phyloP scores from a whole-genome alignment of 208 protist genomes.

The Leishmania mexicana region DNA sequence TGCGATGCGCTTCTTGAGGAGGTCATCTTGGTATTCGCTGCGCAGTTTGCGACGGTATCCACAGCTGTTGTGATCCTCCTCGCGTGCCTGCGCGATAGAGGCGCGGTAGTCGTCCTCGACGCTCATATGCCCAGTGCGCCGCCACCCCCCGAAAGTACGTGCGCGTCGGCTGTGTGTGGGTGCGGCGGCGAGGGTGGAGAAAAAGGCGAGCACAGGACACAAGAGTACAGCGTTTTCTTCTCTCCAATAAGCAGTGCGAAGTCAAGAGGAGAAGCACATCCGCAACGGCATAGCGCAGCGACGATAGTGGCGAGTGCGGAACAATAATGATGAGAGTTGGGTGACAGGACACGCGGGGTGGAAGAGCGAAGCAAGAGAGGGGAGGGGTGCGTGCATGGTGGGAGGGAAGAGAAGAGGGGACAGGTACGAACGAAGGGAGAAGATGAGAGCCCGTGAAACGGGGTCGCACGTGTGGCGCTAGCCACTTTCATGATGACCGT shows the following conservation, averaged over 20 bases:
- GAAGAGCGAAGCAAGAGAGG: background rate
- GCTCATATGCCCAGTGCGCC: slow-evolving; percentile 24
- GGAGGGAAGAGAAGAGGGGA: too few relatives aligned
- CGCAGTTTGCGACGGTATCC: slow-evolving; percentile 40
- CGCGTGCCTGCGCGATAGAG: slow-evolving; percentile 30
- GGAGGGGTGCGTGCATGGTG: background rate
- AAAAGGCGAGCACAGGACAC: background rate
- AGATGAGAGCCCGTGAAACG: background rate
- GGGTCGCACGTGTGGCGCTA: background rate
- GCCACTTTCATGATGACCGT: background rate
- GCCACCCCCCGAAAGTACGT: background rate
- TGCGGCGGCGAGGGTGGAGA: background rate
- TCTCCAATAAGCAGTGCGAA: background rate
- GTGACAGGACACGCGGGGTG: background rate
- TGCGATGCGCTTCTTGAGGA: slow-evolving; percentile 18
- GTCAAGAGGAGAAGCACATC: background rate
- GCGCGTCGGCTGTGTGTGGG: background rate
- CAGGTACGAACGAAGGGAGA: background rate
- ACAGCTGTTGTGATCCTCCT: slow-evolving; percentile 42
- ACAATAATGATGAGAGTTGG: background rate
- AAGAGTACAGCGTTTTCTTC: background rate
- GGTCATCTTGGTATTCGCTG: slow-evolving; percentile 48
- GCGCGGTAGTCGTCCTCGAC: slow-evolving; percentile 39
- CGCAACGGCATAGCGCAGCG: background rate
- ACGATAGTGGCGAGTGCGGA: background rate